Conservation (phyloP, 371 early-diverging fungal genomes). For the Lichtheimia ramosa region DNA sequence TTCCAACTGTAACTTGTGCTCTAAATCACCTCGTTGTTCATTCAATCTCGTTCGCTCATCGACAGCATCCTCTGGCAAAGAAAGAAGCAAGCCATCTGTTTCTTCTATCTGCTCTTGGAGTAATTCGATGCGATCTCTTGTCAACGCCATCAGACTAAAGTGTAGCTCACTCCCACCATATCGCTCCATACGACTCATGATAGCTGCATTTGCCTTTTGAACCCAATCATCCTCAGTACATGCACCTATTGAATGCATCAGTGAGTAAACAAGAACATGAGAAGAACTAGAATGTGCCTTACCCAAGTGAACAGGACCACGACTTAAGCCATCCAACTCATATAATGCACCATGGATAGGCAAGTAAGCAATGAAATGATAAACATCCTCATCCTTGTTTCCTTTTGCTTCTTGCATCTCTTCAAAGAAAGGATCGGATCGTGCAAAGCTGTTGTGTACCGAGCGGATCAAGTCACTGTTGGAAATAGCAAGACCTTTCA, state of each 20-base stretch:
- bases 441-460: conserved; percentile 86
- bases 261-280: background rate
- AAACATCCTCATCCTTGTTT: conserved; percentile 76
- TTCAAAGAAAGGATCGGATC: conserved; percentile 75
- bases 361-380: conserved; percentile 88
- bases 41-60: conserved; percentile 28
- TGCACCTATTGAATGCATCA: conserved; percentile 38
- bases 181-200: conserved; percentile 70
- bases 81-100: conserved; percentile 45
- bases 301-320: conserved; percentile 70
- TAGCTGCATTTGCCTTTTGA: conserved; percentile 65
- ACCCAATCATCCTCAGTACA: conserved; percentile 72
- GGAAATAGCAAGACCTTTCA: conserved; percentile 82
- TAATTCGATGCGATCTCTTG: conserved; percentile 61
- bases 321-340: conserved; percentile 86
- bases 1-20: conserved; percentile 49
- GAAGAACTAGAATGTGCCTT: conserved; percentile 5
- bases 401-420: conserved; percentile 60
- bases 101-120: conserved; percentile 54
- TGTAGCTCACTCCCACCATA: conserved; percentile 72
- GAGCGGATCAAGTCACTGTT: conserved; percentile 79
- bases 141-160: conserved; percentile 88
- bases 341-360: conserved; percentile 79
- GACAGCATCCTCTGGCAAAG: conserved; percentile 38
- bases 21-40: conserved; percentile 30